Conservation (phyloP, 2,329 filamentous ascomycete species). For the Penicillium sp. region DNA sequence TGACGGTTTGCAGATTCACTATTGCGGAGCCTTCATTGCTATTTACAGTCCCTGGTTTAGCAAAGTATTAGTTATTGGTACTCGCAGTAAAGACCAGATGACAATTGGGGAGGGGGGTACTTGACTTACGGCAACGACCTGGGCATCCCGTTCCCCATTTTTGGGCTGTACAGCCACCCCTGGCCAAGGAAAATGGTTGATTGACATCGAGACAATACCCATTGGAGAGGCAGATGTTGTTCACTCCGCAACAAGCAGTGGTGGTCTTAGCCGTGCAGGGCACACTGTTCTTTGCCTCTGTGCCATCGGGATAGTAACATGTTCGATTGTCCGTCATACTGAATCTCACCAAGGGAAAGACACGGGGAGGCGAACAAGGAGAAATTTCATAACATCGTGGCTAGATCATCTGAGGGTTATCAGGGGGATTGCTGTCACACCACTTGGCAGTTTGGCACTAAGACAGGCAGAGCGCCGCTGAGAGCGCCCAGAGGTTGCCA, state of each 20-base stretch:
- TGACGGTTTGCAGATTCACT: slow-evolving; percentile 23
- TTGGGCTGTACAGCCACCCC: slow-evolving; percentile 39
- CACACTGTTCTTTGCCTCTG: slow-evolving; percentile 22
- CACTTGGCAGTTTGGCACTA: neutral
- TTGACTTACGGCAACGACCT: slow-evolving; percentile 30
- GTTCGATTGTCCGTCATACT: slow-evolving; percentile 22
- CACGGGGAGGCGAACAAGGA: neutral
- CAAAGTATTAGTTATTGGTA: neutral
- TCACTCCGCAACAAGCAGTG: slow-evolving; percentile 35
- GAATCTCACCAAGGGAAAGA: neutral
- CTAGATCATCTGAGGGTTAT: neutral
- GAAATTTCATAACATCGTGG: neutral
- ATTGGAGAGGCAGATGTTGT: slow-evolving; percentile 39
- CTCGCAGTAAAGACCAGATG: neutral
- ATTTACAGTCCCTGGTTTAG: slow-evolving; percentile 21
- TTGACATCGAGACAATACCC: slow-evolving; percentile 35
- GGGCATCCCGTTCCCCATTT: slow-evolving; percentile 37
- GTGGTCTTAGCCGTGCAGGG: slow-evolving; percentile 36
- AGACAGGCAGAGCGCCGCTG: neutral
- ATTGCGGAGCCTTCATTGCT: slow-evolving; percentile 29
- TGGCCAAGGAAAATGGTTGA: slow-evolving; percentile 37
- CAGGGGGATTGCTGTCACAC: slow-evolving; percentile 2
- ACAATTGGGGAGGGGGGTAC: neutral
- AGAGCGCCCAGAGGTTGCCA: neutral
- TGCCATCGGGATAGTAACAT: slow-evolving; percentile 40